Conservation (phyloP, 2,329 filamentous ascomycete genomes). For the Colletotrichum echinochloae region DNA sequence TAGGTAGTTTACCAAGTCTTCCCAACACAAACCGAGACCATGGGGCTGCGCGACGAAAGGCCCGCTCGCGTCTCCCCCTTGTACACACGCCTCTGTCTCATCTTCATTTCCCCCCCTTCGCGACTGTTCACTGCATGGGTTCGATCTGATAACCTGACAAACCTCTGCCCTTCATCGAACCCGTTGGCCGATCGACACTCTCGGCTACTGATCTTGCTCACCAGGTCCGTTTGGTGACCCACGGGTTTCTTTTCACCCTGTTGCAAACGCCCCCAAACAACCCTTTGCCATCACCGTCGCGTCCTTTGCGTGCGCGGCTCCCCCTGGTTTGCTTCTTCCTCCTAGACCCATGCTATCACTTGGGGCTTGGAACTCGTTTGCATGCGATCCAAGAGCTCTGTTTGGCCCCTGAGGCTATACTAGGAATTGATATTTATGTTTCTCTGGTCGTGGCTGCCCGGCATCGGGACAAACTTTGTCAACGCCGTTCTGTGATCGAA, state of each 20-base stretch:
- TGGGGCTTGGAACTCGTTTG: background rate
- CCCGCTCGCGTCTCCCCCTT: slow-evolving; percentile 9
- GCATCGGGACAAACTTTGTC: background rate
- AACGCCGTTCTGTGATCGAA: background rate
- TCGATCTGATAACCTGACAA: slow-evolving; percentile 39
- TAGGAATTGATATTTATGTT: background rate
- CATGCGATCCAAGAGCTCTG: background rate
- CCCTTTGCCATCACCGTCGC: background rate
- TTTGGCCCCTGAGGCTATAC: background rate
- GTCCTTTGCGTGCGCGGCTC: background rate
- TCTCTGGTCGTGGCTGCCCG: background rate
- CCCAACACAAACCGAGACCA: slow-evolving; percentile 3
- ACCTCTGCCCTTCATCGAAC: slow-evolving; percentile 10
- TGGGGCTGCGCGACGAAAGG: slow-evolving; percentile 10
- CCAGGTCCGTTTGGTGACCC: slow-evolving; percentile 11
- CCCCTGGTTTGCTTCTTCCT: slow-evolving; percentile 2
- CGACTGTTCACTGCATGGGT: slow-evolving; percentile 22
- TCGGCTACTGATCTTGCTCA: background rate
- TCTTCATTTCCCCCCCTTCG: slow-evolving; percentile 30
- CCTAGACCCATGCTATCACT: background rate
- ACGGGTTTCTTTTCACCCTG: background rate
- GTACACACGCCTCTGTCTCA: slow-evolving; percentile 9
- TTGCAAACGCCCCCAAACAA: background rate
- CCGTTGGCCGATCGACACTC: slow-evolving; percentile 12
- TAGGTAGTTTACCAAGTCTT: background rate